Evolutionary conservation across 495 filamentous ascomycete species (phyloP).

Genomic region (Penicillium cosmopolitanum): DNA sequence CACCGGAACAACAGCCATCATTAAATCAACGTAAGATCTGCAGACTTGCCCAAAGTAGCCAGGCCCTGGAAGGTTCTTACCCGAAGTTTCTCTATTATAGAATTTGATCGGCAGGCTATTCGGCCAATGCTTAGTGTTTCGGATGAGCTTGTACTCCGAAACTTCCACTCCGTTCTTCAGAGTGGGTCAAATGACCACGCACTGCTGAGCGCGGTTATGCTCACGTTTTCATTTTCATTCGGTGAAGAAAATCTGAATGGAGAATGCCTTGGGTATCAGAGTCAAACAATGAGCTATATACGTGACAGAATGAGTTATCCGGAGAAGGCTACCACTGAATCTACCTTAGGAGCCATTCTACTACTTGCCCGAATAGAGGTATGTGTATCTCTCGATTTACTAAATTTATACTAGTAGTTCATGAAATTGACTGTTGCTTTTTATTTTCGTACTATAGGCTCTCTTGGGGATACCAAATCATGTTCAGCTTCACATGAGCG

Average conservation of each 20-base stretch:
- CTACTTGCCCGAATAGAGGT: conserved; percentile 43
- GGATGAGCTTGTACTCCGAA: conserved; percentile 40
- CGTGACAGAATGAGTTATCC: conserved; percentile 30
- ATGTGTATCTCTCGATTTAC: conserved; percentile 12
- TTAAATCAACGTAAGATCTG: conserved; percentile 32
- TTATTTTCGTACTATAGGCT: conserved; percentile 26
- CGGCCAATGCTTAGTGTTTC: conserved; percentile 37
- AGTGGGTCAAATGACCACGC: conserved; percentile 34
- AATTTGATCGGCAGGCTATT: conserved; percentile 18
- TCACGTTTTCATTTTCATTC: conserved; percentile 32
- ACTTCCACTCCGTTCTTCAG: conserved; percentile 37
- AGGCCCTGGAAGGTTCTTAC: not conserved
- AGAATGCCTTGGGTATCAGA: conserved; percentile 38
- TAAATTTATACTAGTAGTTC: not conserved
- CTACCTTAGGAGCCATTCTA: conserved; percentile 45
- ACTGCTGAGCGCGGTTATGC: conserved; percentile 43
- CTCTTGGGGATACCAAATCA: conserved; percentile 31
- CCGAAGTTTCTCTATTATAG: conserved; percentile 3
- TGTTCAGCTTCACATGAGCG: conserved; percentile 42
- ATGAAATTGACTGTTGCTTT: not conserved
- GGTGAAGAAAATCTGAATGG: conserved; percentile 24
- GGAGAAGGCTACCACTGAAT: conserved; percentile 30
- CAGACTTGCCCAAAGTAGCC: not conserved
- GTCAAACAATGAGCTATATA: conserved; percentile 34
- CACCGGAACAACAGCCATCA: conserved; percentile 33